Base-by-base conservation (phyloP, 2,329 filamentous ascomycete species). In the Clarireedia hainanense region DNA sequence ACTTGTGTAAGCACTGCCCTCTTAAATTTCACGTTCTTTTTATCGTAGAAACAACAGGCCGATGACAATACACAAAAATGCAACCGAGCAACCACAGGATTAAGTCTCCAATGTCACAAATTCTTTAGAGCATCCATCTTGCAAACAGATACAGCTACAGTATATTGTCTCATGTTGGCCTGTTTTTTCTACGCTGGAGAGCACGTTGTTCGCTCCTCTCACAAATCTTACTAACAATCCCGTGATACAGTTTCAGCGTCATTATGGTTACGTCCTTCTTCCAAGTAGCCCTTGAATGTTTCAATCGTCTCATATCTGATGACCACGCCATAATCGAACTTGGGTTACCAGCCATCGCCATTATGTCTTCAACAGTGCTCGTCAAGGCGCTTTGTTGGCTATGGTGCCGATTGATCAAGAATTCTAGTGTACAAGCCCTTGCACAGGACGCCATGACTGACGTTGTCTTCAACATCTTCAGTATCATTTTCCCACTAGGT, bases 371-470 rank as follows among this genome's bases (percentile, higher is more conserved):
- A 3, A 85, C 80, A 0, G 75, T 84, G 15, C 71, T 80, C 1
- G 69, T 84, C 48, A 85, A 85, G 65, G 80, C 80, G 2, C 74
- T 78, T 7, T 83, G 84, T 52, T 80, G 81, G 72, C 68, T 84
- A 15, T 80, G 78, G 45, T 84, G 81, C 63, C 73, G 76, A 2
- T 71, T 74, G 3, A 77, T 85, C 61, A 83, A 84, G 61, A 84
- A 81, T 2, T 83, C 81, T 0, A 81, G 84, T 63, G 81, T 85
- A 0, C 80, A 84, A 60, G 81, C 81, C 0, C 70, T 87, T 5
- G 80, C 77, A 0, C 80, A 84, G 64, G 81, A 85, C 63, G 84
- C 81, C 67, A 81, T 83, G 66, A 81, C 79, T 0, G 81, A 85
- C 58, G 80, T 85, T 17, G 74, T 81, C 61, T 85, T 85, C 71